These are phyloP conservation scores for Tolypocladium endophyticum DNA, from an alignment of 2,329 filamentous ascomycete genomes.

Conservation along the genomic window DNA sequence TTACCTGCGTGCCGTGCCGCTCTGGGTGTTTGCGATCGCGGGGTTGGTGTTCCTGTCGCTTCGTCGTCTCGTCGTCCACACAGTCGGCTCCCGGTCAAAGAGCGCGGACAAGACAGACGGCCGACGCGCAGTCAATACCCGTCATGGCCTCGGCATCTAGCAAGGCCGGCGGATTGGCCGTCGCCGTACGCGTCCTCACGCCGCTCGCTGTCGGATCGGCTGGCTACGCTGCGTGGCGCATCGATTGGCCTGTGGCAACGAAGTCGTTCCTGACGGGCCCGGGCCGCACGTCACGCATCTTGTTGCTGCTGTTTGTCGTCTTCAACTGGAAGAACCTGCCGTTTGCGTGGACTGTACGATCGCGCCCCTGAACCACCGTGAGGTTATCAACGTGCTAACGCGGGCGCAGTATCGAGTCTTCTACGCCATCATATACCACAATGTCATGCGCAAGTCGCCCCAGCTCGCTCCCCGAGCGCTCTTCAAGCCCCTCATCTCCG, in stretches of 20 bases:
- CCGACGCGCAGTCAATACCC: neutral
- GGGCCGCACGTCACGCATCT: slow-evolving; percentile 40
- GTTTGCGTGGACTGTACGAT: slow-evolving; percentile 62
- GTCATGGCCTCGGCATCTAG: slow-evolving; percentile 19
- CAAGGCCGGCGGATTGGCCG: slow-evolving; percentile 21
- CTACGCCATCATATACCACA: slow-evolving; percentile 45
- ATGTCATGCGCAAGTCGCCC: slow-evolving; percentile 36
- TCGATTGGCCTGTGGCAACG: slow-evolving; percentile 29
- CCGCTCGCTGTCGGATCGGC: slow-evolving; percentile 30
- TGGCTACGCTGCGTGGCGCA: slow-evolving; percentile 35
- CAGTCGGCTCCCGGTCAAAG: neutral
- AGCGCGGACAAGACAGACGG: neutral
- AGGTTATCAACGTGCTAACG: neutral
- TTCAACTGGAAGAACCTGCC: slow-evolving; percentile 67
- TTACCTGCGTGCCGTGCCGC: neutral
- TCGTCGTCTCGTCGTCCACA: neutral
- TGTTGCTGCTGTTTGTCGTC: slow-evolving; percentile 44
- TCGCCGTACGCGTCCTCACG: slow-evolving; percentile 27
- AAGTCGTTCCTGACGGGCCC: slow-evolving; percentile 41
- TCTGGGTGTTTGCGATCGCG: neutral
- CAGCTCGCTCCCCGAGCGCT: slow-evolving; percentile 50
- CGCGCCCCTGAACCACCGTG: slow-evolving; percentile 3
- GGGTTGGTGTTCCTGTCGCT: neutral
- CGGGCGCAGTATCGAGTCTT: slow-evolving; percentile 45
- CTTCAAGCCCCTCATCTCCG: slow-evolving; percentile 61